These are phyloP conservation scores for Aeschynomene evenia DNA, from an alignment of 306 rosid genomes.

Conservation along the genomic window DNA sequence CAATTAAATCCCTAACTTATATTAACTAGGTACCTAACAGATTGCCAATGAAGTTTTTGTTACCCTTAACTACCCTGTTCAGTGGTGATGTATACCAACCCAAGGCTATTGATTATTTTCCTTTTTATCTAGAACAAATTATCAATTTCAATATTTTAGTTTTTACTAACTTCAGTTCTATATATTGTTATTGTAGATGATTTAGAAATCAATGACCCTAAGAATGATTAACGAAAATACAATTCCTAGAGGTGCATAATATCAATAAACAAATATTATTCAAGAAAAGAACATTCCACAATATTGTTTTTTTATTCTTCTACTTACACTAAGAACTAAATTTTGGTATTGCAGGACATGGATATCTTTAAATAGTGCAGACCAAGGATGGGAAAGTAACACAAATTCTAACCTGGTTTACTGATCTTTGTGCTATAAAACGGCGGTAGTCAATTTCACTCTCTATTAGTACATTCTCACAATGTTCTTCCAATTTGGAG, in stretches of 20 bases:
- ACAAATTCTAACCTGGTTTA: conserved; percentile 52
- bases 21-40: too few species aligned
- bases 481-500: conserved; percentile 68
- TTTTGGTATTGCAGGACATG: neutral
- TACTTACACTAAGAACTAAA: neutral
- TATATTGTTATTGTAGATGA: neutral
- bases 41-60: conserved; percentile 8
- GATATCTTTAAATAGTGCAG: conserved; percentile 7
- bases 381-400: conserved; percentile 15
- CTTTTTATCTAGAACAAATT: conserved; percentile 9
- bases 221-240: conserved; percentile 18
- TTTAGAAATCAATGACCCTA: neutral
- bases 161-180: neutral
- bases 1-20: too few species aligned
- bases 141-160: neutral
- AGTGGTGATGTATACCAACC: conserved; percentile 7
- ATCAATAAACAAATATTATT: neutral
- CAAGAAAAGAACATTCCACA: neutral
- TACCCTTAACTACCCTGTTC: neutral
- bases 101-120: conserved; percentile 2
- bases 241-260: neutral
- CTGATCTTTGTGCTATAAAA: conserved; percentile 65
- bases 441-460: conserved; percentile 96
- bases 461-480: conserved; percentile 68
- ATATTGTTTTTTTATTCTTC: neutral